phyloP scores from a whole-genome alignment of 2,329 filamentous ascomycete species.

The Aspergillus spinulosporus region DNA sequence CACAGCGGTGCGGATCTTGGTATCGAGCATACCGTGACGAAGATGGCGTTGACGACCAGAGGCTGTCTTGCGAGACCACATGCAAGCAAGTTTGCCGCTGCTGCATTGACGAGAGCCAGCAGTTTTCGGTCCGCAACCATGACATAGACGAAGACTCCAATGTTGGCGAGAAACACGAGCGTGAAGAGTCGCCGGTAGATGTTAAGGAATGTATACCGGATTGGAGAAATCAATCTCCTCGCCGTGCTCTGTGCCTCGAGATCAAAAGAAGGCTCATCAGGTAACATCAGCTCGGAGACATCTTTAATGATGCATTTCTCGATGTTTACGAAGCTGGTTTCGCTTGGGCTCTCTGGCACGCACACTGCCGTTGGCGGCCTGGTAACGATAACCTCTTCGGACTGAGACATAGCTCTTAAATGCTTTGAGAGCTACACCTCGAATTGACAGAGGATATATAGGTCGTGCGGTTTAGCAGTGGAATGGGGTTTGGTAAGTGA shows the following conservation, averaged over 20 bases:
- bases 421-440: neutral
- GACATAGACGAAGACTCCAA: constrained; percentile 39
- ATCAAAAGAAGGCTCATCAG: constrained; percentile 24
- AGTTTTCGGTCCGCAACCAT: constrained; percentile 39
- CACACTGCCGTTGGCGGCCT: constrained; percentile 18
- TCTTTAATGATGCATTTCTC: constrained; percentile 18
- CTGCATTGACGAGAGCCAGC: constrained; percentile 44
- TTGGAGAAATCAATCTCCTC: constrained; percentile 28
- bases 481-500: neutral
- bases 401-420: constrained; percentile 18
- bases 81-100: constrained; percentile 49
- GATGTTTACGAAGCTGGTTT: constrained; percentile 23
- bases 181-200: constrained; percentile 48
- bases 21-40: constrained; percentile 46
- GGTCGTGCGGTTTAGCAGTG: neutral
- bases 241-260: constrained; percentile 31
- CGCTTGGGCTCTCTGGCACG: constrained; percentile 20
- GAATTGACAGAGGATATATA: neutral
- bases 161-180: constrained; percentile 42
- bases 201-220: constrained; percentile 41
- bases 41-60: constrained; percentile 55
- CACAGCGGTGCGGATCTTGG: constrained; percentile 49
- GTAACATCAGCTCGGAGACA: constrained; percentile 21
- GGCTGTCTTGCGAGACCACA: constrained; percentile 54
- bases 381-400: constrained; percentile 6